These are phyloP conservation scores for Yarrowia galli DNA, from an alignment of 1,139 yeast genomes.

Conservation along the genomic window DNA sequence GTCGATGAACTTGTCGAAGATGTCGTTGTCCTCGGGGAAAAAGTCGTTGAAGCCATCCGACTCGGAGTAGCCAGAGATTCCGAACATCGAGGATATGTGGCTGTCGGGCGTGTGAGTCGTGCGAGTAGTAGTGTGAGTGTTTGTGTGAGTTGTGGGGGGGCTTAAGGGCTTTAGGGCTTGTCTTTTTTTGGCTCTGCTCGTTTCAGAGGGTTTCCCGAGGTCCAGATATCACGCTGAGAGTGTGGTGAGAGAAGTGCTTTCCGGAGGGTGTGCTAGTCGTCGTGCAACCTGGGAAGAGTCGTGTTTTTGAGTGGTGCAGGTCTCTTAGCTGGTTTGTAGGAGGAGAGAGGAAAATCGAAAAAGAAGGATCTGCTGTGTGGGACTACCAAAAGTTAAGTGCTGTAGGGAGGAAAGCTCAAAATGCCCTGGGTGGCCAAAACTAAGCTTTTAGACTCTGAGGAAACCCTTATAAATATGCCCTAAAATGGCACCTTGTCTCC, in stretches of 20 bases:
- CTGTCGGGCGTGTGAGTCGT: neutral
- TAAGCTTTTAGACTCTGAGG: neutral
- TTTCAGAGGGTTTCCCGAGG: neutral
- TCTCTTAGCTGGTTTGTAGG: neutral
- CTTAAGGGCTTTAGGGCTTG: neutral
- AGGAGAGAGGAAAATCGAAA: neutral
- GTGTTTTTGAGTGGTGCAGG: slow-evolving; percentile 1
- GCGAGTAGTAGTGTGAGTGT: too few relatives aligned
- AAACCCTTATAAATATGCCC: slow-evolving; percentile 35
- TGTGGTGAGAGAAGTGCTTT: neutral
- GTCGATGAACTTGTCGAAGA: slow-evolving; percentile 38
- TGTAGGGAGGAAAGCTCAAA: slow-evolving; percentile 36
- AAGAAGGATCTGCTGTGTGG: slow-evolving; percentile 21
- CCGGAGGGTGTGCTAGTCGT: neutral
- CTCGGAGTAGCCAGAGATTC: slow-evolving; percentile 38
- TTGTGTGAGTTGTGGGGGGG: neutral
- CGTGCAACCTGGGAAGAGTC: neutral
- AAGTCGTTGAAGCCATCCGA: slow-evolving; percentile 39
- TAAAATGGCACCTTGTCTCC: slow-evolving; percentile 37
- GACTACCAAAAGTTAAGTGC: slow-evolving; percentile 18
- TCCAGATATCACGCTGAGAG: neutral
- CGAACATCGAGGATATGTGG: slow-evolving; percentile 19
- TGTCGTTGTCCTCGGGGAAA: slow-evolving; percentile 38
- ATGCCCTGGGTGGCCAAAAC: slow-evolving; percentile 21
- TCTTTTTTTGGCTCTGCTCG: neutral